These are phyloP conservation scores for Kokia cookei DNA, from an alignment of 441 rosid species.

Conservation along the genomic window DNA sequence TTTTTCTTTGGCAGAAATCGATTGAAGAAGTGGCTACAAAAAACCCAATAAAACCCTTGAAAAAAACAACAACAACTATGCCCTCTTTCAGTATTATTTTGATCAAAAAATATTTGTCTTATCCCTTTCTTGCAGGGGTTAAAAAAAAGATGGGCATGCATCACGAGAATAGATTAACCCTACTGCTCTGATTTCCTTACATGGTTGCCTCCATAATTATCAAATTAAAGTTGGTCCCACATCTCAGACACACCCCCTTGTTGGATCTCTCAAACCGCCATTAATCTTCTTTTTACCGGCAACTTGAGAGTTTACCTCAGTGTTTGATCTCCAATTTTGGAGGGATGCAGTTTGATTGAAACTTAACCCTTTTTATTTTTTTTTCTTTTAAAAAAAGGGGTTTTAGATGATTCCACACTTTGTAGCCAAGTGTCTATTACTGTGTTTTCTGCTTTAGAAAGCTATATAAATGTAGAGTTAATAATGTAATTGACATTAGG, in stretches of 20 bases:
- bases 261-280: slow-evolving; percentile 11
- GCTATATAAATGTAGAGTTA: background rate
- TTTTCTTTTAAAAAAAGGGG: background rate
- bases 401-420: background rate
- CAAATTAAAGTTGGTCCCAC: slow-evolving; percentile 15
- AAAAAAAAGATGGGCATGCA: slow-evolving; percentile 5
- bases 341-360: background rate
- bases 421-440: background rate
- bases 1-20: background rate
- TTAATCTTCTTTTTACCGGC: background rate
- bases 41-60: background rate
- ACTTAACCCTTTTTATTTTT: background rate
- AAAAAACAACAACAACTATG: no score
- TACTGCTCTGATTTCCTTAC: background rate
- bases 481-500: background rate
- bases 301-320: background rate
- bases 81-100: background rate
- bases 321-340: background rate
- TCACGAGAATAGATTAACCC: background rate
- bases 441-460: background rate
- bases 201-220: slow-evolving; percentile 5
- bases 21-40: background rate
- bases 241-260: slow-evolving; percentile 14
- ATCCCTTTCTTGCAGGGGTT: slow-evolving; percentile 4
- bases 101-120: background rate